Evolutionary conservation across 2,329 filamentous ascomycete genomes (phyloP), one percentile per base, ranked within the genome.

Genomic region (Ceratocystis alfenasii): DNA sequence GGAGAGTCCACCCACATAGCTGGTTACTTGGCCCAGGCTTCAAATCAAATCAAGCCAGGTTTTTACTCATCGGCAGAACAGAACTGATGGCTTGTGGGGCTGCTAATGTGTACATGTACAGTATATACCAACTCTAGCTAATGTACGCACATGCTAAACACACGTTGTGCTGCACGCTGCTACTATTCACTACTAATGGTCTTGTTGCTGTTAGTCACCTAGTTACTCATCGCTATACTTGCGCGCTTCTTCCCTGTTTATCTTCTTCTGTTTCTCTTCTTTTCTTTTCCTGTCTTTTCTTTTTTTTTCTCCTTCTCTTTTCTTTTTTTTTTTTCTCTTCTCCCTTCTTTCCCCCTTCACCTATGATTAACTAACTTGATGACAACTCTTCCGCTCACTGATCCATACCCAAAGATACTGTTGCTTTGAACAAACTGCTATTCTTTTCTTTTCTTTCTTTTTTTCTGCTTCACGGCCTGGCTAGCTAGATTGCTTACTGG

Each of bases 361-460:
- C 28, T 20, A 36, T 22, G 48, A 64, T 22, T n/a, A 12, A 64
- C 28, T 44, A 46, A 64, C 36, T 41, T 64, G 50, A 50, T 62
- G 36, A 41, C 36, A 41, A 46, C 41, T 46, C 22, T 46, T 62
- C 15, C 10, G 17, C 25, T 25, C 36, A 62, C 50, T 22, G 33
- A 22, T 30, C 36, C 46, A 62, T n/a, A 17, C 25, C 10, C 59
- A 22, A 41, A 36, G 15, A 41, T n/a, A 50, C 12, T 30, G 10
- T 41, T 41, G n/a, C 12, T 25, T 53, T 22, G 22, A 50, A 55
- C 62, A 28, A 12, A 22, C 10, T 63, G 12, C 3, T 48, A n/a
- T 53, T 22, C 30, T 44, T 28, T 41, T n/a, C 10, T 25, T 36
- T 50, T 48, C 30, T 62, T 30, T 22, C 17, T 22, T 53, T 50